phyloP scores from a whole-genome alignment of 495 filamentous ascomycete genomes.

The Astrothelium subdiscretum region DNA sequence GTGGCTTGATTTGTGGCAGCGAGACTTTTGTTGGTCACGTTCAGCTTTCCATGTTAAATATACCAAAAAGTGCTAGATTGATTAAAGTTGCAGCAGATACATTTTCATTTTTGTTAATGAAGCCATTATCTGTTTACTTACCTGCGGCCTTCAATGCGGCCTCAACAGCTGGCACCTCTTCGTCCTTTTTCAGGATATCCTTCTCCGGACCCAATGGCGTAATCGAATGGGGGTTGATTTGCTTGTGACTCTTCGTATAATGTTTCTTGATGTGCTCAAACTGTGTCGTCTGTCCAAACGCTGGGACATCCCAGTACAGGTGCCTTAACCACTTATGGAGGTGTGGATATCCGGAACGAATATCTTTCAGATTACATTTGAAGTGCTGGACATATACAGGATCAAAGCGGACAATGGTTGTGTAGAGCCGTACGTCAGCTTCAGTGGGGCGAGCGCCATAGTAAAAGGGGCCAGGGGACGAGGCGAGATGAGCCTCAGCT shows the following conservation, averaged over 20 bases:
- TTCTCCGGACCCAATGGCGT: conserved; percentile 55
- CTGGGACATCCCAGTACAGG: conserved; percentile 57
- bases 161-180: conserved; percentile 47
- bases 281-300: conserved; percentile 51
- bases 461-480: conserved; percentile 49
- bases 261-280: conserved; percentile 65
- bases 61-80: background rate
- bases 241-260: conserved; percentile 59
- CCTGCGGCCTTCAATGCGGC: conserved; percentile 19
- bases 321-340: conserved; percentile 54
- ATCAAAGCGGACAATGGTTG: conserved; percentile 79
- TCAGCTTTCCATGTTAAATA: background rate
- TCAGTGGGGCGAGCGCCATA: conserved; percentile 63
- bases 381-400: conserved; percentile 88
- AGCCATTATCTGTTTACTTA: background rate
- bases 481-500: conserved; percentile 53
- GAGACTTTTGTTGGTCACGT: background rate
- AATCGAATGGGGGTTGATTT: conserved; percentile 51
- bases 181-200: conserved; percentile 47
- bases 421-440: conserved; percentile 70
- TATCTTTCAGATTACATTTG: conserved; percentile 81
- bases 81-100: background rate
- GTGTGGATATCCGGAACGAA: conserved; percentile 61
- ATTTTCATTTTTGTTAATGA: background rate
- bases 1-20: background rate